These are phyloP conservation scores for Raphanus hybrid DNA, from an alignment of 441 rosid species.

Conservation along the genomic window DNA sequence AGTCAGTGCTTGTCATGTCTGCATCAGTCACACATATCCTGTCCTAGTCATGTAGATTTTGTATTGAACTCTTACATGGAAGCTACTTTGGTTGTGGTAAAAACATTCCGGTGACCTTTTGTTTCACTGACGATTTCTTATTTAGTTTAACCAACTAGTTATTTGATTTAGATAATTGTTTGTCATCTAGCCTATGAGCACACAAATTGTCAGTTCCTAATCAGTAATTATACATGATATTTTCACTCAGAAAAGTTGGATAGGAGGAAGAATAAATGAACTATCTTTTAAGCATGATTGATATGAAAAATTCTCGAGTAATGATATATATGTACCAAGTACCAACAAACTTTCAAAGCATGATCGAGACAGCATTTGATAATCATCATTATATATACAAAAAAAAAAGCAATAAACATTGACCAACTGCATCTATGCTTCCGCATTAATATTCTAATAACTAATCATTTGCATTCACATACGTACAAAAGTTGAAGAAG, in stretches of 20 bases:
- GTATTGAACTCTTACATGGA: not conserved
- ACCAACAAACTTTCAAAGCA: not conserved
- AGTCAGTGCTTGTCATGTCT: conserved; percentile 29
- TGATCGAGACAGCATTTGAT: not conserved
- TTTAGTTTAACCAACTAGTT: conserved; percentile 8
- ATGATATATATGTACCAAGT: not conserved
- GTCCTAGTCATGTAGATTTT: conserved; percentile 3
- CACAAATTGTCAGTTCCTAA: not conserved
- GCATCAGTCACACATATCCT: conserved; percentile 16
- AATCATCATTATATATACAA: not conserved
- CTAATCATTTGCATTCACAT: conserved; percentile 25
- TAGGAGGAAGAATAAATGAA: conserved; percentile 11
- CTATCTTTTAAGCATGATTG: not conserved
- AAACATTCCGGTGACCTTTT: conserved; percentile 33
- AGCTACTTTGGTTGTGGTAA: conserved; percentile 33
- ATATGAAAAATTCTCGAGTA: not conserved
- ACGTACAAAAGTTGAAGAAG: conserved; percentile 8
- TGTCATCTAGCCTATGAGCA: conserved; percentile 12
- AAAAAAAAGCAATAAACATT: not conserved
- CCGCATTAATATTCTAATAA: not conserved
- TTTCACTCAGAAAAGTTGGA: not conserved
- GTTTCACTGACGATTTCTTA: conserved; percentile 17
- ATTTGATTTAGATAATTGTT: conserved; percentile 15
- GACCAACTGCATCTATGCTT: not conserved
- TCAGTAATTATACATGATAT: not conserved